Evolutionary conservation across 352 stramenopile genomes (phyloP), one percentile per base, ranked within the genome.

Genomic region (Globisporangium middletonii): DNA sequence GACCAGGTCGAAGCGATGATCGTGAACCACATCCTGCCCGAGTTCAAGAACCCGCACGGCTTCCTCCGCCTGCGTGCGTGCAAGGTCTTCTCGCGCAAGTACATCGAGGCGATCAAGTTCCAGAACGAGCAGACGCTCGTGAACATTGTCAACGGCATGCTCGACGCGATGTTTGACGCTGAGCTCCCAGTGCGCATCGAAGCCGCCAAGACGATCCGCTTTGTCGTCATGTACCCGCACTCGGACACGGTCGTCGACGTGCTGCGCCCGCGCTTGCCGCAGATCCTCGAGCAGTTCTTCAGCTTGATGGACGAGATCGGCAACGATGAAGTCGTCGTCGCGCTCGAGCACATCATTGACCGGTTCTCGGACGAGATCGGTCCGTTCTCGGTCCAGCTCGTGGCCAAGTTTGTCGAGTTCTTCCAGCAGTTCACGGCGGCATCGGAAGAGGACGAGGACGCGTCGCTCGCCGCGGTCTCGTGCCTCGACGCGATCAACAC

Each of bases 231-330:
- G 79, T 92, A 92, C 65, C 81, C 82, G 49, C 80, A 92, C 73
- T 92, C 82, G 57, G 72, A 90, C 61, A 86, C 78, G 3, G 80
- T 90, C 7, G 67, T 94, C 19, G 80, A 94, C 23, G 80, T 92
- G 38, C 69, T 99, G 37, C 81, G 97, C 18, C 94, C 95, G 4
- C 85, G 97, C 12, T 68, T 99, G 38, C 94, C 94, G 26, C 86
- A 98, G 63, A 94, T 99, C 42, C 75, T 99, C 48, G 93, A 97
- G 64, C 92, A 98, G 69, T 99, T 98, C 72, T 99, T 99, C 74
- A 89, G 86, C 47, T 96, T 99, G 42, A 99, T 99, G 96, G 95
- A 98, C 64, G 92, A 98, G 73, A 98, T 99, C 61, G 95, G 95
- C n/a, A 98, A 98, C 59, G 97, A 99, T 70, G 94, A 98, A 73